Percentiles rank a stretch among this genome's conserved stretches.
Evolutionary conservation across 805 yeast species (phyloP).

Genomic region (Candida parachauliodes): DNA sequence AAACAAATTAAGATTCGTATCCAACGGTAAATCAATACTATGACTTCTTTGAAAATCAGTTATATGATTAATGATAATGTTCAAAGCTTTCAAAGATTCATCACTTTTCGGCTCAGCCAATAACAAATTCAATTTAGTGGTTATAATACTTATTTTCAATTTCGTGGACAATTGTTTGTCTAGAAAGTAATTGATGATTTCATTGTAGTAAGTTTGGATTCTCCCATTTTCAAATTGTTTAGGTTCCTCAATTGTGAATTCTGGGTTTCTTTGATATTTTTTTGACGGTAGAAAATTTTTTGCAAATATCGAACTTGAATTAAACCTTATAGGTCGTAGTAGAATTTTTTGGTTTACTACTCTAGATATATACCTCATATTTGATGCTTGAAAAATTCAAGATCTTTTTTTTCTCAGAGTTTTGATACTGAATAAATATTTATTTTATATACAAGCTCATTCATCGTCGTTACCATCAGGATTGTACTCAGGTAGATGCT

Average conservation of each 20-base stretch:
- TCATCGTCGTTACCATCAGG: conserved; percentile 3
- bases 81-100: conserved; percentile 1
- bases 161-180: conserved; percentile 1
- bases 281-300: background rate
- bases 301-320: background rate
- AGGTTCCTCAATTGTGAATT: conserved; percentile 5
- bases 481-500: conserved; percentile 34
- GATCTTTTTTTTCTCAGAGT: background rate
- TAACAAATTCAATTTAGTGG: background rate
- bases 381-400: conserved; percentile 1
- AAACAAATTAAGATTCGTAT: conserved; percentile 1
- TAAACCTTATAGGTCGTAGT: conserved; percentile 2
- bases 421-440: background rate
- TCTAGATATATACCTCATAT: background rate
- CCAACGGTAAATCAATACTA: background rate
- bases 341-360: no score
- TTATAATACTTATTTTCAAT: conserved; percentile 1
- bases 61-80: background rate
- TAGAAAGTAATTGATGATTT: conserved; percentile 1
- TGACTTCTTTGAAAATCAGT: background rate
- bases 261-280: background rate
- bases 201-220: conserved; percentile 1
- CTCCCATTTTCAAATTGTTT: background rate
- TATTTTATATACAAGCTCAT: conserved; percentile 1
- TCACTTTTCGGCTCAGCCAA: background rate